These are phyloP conservation scores for Piloderma croceum DNA, from an alignment of 768 basidiomycete species.

Conservation along the genomic window DNA sequence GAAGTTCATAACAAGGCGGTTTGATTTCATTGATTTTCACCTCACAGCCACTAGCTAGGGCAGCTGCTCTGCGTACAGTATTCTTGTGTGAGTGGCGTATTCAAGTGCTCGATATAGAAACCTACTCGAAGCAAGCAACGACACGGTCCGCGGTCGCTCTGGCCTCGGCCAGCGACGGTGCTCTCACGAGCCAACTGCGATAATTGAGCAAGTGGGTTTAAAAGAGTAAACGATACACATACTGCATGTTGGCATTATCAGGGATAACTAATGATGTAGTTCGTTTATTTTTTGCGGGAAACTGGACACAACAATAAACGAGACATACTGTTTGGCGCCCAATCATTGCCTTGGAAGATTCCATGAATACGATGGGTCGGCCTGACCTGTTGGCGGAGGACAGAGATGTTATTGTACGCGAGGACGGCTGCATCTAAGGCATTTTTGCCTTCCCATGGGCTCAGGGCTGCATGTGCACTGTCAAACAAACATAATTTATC, in stretches of 20 bases:
- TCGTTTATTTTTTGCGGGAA: slow-evolving; percentile 1
- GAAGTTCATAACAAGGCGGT: slow-evolving; percentile 48
- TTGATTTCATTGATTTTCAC: slow-evolving; percentile 35
- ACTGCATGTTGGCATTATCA: slow-evolving; percentile 71
- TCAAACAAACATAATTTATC: neutral
- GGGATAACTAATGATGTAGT: slow-evolving; percentile 60
- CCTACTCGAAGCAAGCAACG: slow-evolving; percentile 67
- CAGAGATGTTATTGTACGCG: slow-evolving; percentile 73
- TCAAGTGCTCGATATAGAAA: too few species aligned
- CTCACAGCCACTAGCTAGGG: slow-evolving; percentile 59
- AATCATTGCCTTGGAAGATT: slow-evolving; percentile 67
- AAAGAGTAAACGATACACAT: slow-evolving; percentile 17
- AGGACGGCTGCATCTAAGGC: slow-evolving; percentile 85
- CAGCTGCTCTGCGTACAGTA: slow-evolving; percentile 65
- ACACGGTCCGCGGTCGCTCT: slow-evolving; percentile 54
- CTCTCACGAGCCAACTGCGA: slow-evolving; percentile 64
- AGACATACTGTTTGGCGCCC: slow-evolving; percentile 63
- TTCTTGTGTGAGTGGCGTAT: too few species aligned
- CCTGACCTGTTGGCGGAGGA: slow-evolving; percentile 74
- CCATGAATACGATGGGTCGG: slow-evolving; percentile 79
- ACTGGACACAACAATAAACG: slow-evolving; percentile 1
- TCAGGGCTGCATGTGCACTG: slow-evolving; percentile 73
- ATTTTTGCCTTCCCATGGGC: slow-evolving; percentile 82
- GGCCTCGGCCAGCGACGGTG: slow-evolving; percentile 59
- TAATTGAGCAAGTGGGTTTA: neutral